Base-by-base conservation (phyloP, 2,329 filamentous ascomycete species). In the Sarocladiaceae sp. region DNA sequence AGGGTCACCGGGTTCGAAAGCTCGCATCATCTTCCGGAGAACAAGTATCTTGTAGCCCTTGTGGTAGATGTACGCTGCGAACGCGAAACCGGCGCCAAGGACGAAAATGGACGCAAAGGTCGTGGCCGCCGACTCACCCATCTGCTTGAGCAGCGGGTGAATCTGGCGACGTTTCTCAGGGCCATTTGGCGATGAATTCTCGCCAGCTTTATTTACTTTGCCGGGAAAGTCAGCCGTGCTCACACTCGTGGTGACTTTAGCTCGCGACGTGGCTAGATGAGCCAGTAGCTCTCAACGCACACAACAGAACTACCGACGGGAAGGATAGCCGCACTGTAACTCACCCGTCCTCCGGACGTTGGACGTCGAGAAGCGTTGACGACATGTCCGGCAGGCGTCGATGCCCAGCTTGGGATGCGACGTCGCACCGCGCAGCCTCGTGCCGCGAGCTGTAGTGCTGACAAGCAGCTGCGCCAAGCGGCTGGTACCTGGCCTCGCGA, bases 1-100 rank as follows among this genome's bases (percentile, higher is more conserved):
- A 1, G 91, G 92, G 65, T 99, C 94, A 11, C 94, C 94, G 1
- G 92, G 91, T 53, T 87, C 79, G 68, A 99, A 99, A 22, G 94
- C 94, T 60, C 88, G 87, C 58, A 88, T 83, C 77, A 99, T 97
- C 71, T 99, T 99, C 58, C 84, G 74, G n/a, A 97, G 74, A 25
- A 97, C 90, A 52, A 96, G 72, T 69, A 86, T 79, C 72, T 99
- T 99, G 80, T 99, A 97, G 65, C 80, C 83, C 61, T 80, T 83
- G 67, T 94, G 88, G 65, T 94, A 95, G 46, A 78, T 77, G 66
- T 89, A 93, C 22, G 86, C 90, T 6, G 88, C 87, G 22, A 79
- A 60, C 40, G 74, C 77, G 61, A 85, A 86, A 26, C 80, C 83
- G 17, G 78, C 72, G 59, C 84, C 88, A 28, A 93, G 72, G 15